Base-by-base conservation (phyloP, 2,329 filamentous ascomycete species). In the Pseudomassariella vexata region DNA sequence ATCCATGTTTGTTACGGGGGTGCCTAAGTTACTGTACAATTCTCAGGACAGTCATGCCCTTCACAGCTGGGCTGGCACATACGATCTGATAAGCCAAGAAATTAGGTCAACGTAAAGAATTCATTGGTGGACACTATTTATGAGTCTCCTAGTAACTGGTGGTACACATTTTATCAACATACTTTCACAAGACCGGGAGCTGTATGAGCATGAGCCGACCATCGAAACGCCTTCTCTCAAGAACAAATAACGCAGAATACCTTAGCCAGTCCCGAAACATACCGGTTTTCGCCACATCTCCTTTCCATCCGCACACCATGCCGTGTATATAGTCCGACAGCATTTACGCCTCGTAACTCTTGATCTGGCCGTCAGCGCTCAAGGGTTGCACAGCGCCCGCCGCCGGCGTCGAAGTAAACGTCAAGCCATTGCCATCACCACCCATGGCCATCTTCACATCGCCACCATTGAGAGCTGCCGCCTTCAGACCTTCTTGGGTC, bases 401-500 rank as follows among this genome's bases (percentile, higher is more conserved):
- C 3, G 59, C 56, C 5, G 64, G 52, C 6, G 58, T 53, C 1
- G 64, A 55, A 36, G 74, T 68, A 45, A 81, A 76, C 32, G 62
- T 66, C 42, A 81, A 55, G 18, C 64, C 66, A 18, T 70, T 70
- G 11, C 64, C 66, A 27, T 74, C 69, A n/a, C 59, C 55, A 8
- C 70, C 68, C 34, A 68, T 62, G 2, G 65, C 66, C 52, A 71
- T 47, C 31, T 64, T 66, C 12, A 61, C 45, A 12, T 74, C 72
- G 19, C 67, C 70, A 5, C 70, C 71, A 6, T 56, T 52, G 0
- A 59, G 48, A 0, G 61, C 62, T 1, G 70, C 73, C n/a, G 62
- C 63, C 55, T 70, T 73, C n/a, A 94, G 67, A 1, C 73, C 71
- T 27, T 87, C 82, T 60, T 95, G 86, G 1, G 88, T 82, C 40